Percentiles rank a stretch among this genome's conserved stretches.
phyloP scores from a whole-genome alignment of 2,329 filamentous ascomycete species.

The Phoma sp. region DNA sequence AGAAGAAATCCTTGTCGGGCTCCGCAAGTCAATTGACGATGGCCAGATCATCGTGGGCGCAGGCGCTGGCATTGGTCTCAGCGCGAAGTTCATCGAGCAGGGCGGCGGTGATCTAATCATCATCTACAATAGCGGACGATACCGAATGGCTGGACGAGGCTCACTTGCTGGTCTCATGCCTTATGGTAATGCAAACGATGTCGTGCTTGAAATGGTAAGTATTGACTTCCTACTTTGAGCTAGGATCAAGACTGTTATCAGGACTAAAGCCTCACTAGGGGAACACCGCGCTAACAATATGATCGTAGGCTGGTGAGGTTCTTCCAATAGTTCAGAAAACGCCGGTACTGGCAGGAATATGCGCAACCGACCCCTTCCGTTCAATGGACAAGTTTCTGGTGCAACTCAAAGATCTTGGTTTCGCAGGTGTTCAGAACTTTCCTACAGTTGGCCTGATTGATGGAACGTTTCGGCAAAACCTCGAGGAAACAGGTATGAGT shows the following conservation, averaged over 20 bases:
- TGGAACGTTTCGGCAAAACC: slow-evolving; percentile 68
- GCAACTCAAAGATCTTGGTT: slow-evolving; percentile 67
- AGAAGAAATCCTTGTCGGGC: slow-evolving; percentile 59
- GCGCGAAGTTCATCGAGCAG: slow-evolving; percentile 72
- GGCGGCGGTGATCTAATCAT: slow-evolving; percentile 74
- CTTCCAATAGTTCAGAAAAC: slow-evolving; percentile 68
- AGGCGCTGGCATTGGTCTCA: slow-evolving; percentile 72
- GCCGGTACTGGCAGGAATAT: slow-evolving; percentile 73
- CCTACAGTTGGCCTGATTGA: slow-evolving; percentile 76
- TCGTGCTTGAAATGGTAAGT: slow-evolving; percentile 70
- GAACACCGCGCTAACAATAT: neutral
- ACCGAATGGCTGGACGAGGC: slow-evolving; percentile 74
- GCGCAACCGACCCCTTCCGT: slow-evolving; percentile 73
- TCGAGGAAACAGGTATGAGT: slow-evolving; percentile 76
- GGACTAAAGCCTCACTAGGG: neutral
- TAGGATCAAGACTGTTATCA: neutral
- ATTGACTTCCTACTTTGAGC: no score
- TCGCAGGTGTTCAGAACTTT: slow-evolving; percentile 75
- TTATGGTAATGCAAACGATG: slow-evolving; percentile 73
- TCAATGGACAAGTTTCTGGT: slow-evolving; percentile 65
- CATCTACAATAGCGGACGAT: slow-evolving; percentile 75
- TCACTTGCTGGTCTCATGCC: slow-evolving; percentile 74
- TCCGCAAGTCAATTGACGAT: slow-evolving; percentile 61
- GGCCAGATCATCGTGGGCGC: slow-evolving; percentile 70
- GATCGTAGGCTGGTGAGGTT: slow-evolving; percentile 64